phyloP scores from a whole-genome alignment of 148 eudicot species.

The Vaccinium myrtillus region DNA sequence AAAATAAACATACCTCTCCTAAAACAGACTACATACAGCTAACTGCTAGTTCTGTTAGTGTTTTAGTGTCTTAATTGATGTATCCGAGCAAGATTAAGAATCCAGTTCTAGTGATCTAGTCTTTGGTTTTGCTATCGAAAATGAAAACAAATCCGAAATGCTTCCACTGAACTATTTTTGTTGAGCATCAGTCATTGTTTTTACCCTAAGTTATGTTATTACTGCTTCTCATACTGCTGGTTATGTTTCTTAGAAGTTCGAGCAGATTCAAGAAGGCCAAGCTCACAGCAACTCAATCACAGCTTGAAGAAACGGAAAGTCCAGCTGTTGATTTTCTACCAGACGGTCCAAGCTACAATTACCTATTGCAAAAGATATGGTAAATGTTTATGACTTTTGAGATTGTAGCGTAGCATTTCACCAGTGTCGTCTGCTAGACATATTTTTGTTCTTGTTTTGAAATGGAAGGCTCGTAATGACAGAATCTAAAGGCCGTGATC shows the following conservation, averaged over 20 bases:
- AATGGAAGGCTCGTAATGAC: constrained; percentile 1
- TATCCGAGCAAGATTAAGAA: background rate
- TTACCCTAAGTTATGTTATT: background rate
- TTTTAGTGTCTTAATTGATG: background rate
- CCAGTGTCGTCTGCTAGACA: background rate
- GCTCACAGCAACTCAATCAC: constrained; percentile 53
- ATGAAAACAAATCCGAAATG: background rate
- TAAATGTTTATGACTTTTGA: background rate
- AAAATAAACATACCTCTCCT: no score
- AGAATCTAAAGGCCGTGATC: background rate
- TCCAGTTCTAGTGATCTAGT: background rate
- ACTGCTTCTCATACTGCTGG: constrained; percentile 16
- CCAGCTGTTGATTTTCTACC: constrained; percentile 37
- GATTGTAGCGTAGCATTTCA: background rate
- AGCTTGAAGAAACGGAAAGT: constrained; percentile 43
- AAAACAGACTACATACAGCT: background rate
- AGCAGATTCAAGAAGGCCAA: constrained; percentile 70
- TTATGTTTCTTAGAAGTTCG: constrained; percentile 54
- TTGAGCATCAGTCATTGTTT: background rate
- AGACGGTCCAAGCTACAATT: background rate
- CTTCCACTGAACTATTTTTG: background rate
- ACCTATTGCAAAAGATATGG: background rate
- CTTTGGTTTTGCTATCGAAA: background rate
- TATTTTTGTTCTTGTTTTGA: background rate
- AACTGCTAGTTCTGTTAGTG: background rate